Evolutionary conservation across 331 rosid genomes (phyloP), one percentile per base, ranked within the genome.

Genomic region (Malus hybrid): DNA sequence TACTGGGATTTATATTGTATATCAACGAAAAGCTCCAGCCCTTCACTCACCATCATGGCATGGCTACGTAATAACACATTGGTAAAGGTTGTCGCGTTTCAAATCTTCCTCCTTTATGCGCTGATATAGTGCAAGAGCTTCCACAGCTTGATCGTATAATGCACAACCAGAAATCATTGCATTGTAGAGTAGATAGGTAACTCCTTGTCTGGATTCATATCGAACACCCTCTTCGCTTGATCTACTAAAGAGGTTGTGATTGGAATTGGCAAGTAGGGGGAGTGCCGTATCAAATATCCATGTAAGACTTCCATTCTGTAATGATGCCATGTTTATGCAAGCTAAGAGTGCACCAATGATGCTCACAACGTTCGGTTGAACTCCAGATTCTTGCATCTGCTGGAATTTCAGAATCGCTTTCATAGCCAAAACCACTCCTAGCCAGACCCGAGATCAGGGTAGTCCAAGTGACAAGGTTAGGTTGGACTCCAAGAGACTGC

Each of bases 91-190:
- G 83, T 91, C 96, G 1, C 93, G 88, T 65, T 83, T 77, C 19
- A 79, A 61, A 14, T 83, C 81, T 70, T 83, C 85, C 74, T 79
- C 75, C 82, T 74, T 82, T 68, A 93, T 66, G 74, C 69, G 79
- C 63, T 75, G 62, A 69, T 84, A 84, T 22, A 87, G 80, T 0
- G 71, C 80, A 72, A 93, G 84, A 72, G 96, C 90, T 84, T 84
- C 88, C 57, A 19, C 63, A 60, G 97, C 89, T 74, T 84, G 84
- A 79, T 97, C 97, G 76, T 88, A 90, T 53, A 88, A 79, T 30
- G 95, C 96, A 69, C 74, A 87, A 72, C 89, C 83, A 70, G 93
- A 86, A 63, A 93, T 89, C 93, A 91, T 91, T 20, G 90, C 89
- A 60, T 93, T 91, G 44, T 36, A 36, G 44, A 9, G 75, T 86